A percentile compares a stretch with the other conserved stretches of the same genome.
Conservation (phyloP, 2,329 filamentous ascomycete genomes). For the Pyricularia pennisetigena region DNA sequence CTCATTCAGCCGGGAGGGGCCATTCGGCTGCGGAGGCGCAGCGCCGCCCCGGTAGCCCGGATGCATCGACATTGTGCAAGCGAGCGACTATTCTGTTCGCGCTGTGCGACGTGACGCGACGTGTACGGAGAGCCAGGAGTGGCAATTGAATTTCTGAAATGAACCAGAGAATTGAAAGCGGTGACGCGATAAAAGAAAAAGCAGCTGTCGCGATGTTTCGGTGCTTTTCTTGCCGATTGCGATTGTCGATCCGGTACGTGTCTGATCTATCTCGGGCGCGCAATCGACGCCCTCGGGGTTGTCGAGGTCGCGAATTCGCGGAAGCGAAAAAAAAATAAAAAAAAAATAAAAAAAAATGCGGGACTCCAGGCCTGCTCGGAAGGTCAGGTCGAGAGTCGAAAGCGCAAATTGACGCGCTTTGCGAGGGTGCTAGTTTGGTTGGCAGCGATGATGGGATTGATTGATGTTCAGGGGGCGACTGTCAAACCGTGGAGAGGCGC, state of each 20-base stretch:
- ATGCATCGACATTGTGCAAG: conserved; percentile 63
- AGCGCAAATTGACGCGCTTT: neutral
- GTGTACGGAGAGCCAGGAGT: neutral
- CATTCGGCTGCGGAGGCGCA: conserved; percentile 46
- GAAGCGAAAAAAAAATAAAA: neutral
- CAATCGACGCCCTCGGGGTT: neutral
- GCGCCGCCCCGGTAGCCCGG: conserved; percentile 77
- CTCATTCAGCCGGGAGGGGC: conserved; percentile 66
- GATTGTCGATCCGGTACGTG: neutral
- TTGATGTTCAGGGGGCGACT: neutral
- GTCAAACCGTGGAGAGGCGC: neutral
- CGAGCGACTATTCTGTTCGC: neutral
- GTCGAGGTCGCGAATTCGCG: neutral
- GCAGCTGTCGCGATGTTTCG: neutral
- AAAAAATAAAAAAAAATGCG: neutral
- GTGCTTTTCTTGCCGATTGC: neutral
- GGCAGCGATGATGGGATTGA: neutral
- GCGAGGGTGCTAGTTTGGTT: neutral
- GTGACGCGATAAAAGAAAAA: neutral
- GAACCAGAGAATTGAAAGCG: neutral
- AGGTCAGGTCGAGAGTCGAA: neutral
- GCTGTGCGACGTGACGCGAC: neutral
- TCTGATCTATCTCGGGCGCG: neutral
- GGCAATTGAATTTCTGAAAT: neutral
- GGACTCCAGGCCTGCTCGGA: neutral